A percentile compares a stretch with the other conserved stretches of the same genome.
Conservation (phyloP, 768 basidiomycete species). For the Collybiopsis confluens region DNA sequence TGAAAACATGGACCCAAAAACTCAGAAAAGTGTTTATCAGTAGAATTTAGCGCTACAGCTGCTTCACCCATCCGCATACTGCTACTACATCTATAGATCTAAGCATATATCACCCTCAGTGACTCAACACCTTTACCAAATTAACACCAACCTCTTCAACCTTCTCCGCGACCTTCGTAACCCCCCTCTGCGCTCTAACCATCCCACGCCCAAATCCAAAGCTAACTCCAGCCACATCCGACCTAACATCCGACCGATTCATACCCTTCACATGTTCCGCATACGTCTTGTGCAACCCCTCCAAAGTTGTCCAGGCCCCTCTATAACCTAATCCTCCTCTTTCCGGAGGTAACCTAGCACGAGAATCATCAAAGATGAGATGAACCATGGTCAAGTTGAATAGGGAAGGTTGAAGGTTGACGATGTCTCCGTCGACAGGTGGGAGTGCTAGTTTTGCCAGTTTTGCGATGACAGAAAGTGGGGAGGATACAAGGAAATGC, state of each 20-base stretch:
- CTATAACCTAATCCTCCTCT: conserved; percentile 63
- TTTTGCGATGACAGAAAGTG: conserved; percentile 15
- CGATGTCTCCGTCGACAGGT: conserved; percentile 40
- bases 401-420: conserved; percentile 57
- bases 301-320: conserved; percentile 53
- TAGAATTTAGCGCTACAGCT: too few relatives aligned
- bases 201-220: conserved; percentile 39
- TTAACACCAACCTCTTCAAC: conserved; percentile 4
- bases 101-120: too few relatives aligned
- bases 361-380: conserved; percentile 62
- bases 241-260: conserved; percentile 28
- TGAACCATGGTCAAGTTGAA: conserved; percentile 52
- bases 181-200: conserved; percentile 8
- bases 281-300: conserved; percentile 54
- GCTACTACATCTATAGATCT: too few relatives aligned
- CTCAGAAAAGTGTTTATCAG: too few relatives aligned
- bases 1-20: too few relatives aligned
- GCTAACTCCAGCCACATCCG: conserved; percentile 40
- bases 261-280: conserved; percentile 41
- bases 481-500: conserved; percentile 29
- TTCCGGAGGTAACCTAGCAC: conserved; percentile 48
- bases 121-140: not conserved
- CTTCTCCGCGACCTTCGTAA: conserved; percentile 7
- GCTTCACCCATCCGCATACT: too few relatives aligned
- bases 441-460: conserved; percentile 37